Evolutionary conservation across 1,284 basidiomycete species (phyloP).

Genomic region (Melampsora larici-populina): DNA sequence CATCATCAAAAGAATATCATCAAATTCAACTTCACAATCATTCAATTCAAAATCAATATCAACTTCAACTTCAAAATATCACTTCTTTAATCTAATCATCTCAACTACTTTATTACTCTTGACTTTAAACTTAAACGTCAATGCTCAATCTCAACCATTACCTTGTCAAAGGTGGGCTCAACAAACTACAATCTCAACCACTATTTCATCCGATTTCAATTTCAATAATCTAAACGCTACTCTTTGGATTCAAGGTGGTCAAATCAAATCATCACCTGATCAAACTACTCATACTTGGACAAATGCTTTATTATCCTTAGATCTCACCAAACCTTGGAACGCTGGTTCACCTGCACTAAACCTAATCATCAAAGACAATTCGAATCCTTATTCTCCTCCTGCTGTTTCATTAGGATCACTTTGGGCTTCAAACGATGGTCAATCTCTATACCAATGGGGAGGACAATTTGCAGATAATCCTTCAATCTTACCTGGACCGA

Average conservation of each 20-base stretch:
- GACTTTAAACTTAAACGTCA: too few species aligned
- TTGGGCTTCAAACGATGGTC: conserved; percentile 45
- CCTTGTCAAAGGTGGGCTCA: conserved; percentile 30
- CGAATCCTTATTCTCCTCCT: conserved; percentile 47
- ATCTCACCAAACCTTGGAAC: conserved; percentile 46
- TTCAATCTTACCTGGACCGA: conserved; percentile 45
- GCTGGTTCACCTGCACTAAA: conserved; percentile 47
- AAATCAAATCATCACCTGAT: conserved; percentile 44
- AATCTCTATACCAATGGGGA: conserved; percentile 46
- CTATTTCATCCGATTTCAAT: not conserved
- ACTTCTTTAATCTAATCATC: too few species aligned
- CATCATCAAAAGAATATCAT: too few species aligned
- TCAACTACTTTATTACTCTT: too few species aligned
- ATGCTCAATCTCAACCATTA: conserved; percentile 35
- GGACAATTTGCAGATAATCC: conserved; percentile 48
- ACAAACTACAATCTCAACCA: conserved; percentile 30
- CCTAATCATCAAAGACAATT: conserved; percentile 47
- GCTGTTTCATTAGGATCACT: conserved; percentile 48
- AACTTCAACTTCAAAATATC: too few species aligned
- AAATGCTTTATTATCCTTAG: conserved; percentile 48
- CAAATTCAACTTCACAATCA: too few species aligned
- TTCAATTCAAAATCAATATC: too few species aligned
- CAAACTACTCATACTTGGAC: conserved; percentile 47
- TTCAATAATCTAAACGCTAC: conserved; percentile 12
- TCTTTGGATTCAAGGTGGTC: conserved; percentile 48